These are phyloP conservation scores for Pythium brachiatum DNA, from an alignment of 352 stramenopile species.

Conservation along the genomic window DNA sequence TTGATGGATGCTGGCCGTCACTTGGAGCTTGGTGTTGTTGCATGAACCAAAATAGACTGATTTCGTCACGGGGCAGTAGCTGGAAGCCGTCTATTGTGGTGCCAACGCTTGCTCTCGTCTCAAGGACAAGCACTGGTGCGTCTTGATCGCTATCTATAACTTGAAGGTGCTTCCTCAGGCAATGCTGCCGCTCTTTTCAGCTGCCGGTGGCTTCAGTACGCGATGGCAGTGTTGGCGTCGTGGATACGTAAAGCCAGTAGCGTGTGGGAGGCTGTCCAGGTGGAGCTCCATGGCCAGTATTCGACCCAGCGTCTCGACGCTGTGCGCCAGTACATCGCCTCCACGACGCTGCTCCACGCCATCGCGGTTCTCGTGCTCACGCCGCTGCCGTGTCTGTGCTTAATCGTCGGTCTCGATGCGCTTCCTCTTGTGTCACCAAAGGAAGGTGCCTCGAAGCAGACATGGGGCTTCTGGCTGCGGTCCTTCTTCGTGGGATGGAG, in stretches of 20 bases:
- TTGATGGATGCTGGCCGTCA: no score
- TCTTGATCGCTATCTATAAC: no score
- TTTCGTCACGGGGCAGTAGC: no score
- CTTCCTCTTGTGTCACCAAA: neutral
- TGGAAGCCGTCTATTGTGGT: no score
- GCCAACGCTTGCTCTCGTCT: no score
- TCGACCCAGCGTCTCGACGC: neutral
- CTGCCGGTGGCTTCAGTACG: no score
- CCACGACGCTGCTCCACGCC: neutral
- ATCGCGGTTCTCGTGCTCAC: neutral
- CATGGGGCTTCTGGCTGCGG: neutral
- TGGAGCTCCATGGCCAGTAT: constrained; percentile 9
- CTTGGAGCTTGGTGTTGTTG: no score
- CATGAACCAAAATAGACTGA: no score
- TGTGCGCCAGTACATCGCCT: neutral
- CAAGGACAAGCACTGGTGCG: no score
- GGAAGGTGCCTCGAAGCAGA: neutral
- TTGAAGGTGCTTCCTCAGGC: no score
- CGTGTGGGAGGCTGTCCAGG: constrained; percentile 1
- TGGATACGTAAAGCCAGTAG: neutral
- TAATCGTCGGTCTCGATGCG: neutral
- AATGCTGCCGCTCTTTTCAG: no score
- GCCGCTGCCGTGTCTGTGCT: neutral
- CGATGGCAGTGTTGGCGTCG: no score
- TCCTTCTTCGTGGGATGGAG: neutral